Evolutionary conservation across 1,284 basidiomycete species (phyloP).

Genomic region (Marasmius fiardii): DNA sequence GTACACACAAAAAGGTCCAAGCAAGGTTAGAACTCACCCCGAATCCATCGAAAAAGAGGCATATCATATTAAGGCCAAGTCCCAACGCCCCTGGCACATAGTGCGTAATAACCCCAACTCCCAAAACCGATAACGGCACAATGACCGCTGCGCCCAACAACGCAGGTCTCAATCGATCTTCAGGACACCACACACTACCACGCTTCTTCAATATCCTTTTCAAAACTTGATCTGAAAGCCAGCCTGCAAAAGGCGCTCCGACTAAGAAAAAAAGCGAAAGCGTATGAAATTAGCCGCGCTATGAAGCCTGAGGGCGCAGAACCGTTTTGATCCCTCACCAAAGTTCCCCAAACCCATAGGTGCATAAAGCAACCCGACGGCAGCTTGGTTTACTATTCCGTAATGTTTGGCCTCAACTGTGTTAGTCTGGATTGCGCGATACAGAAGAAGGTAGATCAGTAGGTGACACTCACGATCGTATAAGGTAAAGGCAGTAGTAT

Average conservation of each 20-base stretch:
- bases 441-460: too few species aligned
- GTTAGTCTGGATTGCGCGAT: too few species aligned
- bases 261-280: too few species aligned
- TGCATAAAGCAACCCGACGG: conserved; percentile 60
- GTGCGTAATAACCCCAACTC: conserved; percentile 19
- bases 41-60: conserved; percentile 45
- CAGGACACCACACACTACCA: conserved; percentile 48
- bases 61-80: conserved; percentile 36
- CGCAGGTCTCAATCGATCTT: conserved; percentile 54
- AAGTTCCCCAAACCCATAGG: conserved; percentile 61
- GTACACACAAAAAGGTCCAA: not conserved
- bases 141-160: not conserved
- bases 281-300: not conserved
- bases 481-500: conserved; percentile 40
- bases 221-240: conserved; percentile 48
- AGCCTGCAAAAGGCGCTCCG: conserved; percentile 50
- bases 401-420: conserved; percentile 57
- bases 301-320: too few species aligned
- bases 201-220: conserved; percentile 42
- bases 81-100: conserved; percentile 38
- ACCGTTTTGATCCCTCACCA: conserved; percentile 29
- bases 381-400: conserved; percentile 52
- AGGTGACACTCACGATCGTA: conserved; percentile 28
- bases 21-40: conserved; percentile 33
- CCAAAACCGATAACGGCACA: conserved; percentile 35